Base-by-base conservation (phyloP, 1,284 basidiomycete species). In the Austropuccinia psidii region DNA sequence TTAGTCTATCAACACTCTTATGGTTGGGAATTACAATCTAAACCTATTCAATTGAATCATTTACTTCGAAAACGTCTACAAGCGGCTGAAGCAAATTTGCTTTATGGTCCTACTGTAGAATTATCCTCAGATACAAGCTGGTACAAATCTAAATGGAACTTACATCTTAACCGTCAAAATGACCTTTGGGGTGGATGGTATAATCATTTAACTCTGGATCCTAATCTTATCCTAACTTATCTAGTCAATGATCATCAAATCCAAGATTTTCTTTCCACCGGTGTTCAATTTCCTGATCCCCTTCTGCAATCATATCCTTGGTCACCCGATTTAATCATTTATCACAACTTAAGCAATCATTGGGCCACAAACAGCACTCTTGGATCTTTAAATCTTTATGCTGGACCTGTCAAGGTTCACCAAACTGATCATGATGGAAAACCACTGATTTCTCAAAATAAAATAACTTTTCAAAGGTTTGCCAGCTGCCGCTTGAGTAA, bases 71-170 rank as follows among this genome's bases (percentile, higher is more conserved):
- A 58, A 31, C 41, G 57, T 8, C 47, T 70, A n/a, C 68, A 70
- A 39, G 33, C 68, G 41, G 68, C 57, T 9, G 52, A 68, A 68
- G 66, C 66, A 77, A 89, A 89, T 77, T 84, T 89, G 21, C 88
- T 89, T 0, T 80, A 85, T 8, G 90, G 90, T 0, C 89, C 89
- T 5, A 77, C 88, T 4, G 90, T 88, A 87, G 85, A 89, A 68
- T 79, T 90, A 41, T 80, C 85, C 50, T 88, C 91, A 77, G 90
- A 92, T 77, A 80, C 88, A 64, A 85, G 85, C 0, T 91, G 88
- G 85, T 90, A 84, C 79, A 90, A 89, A 77, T 90, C 75, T 3
- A 91, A 78, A 83, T 85, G 19, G 75, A 78, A 52, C 17, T 5
- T 45, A 5, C 87, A 88, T 76, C 81, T 79, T 15, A 81, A 79